Base-by-base conservation (phyloP, 768 basidiomycete genomes). In the Mycena crocata region DNA sequence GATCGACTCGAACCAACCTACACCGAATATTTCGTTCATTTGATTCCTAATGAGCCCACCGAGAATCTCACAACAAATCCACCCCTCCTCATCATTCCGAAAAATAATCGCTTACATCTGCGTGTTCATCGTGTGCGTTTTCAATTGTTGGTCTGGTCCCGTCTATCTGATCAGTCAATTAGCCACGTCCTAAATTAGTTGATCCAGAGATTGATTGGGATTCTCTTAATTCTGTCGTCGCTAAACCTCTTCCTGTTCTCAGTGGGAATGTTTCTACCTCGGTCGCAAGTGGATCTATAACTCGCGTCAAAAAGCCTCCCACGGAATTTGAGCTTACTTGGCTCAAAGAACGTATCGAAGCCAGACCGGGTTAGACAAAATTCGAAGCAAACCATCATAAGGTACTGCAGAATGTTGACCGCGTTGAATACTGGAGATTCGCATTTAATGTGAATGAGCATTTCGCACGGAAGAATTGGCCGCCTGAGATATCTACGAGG, bases 391-490 rank as follows among this genome's bases (percentile, higher is more conserved):
- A 59, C 21, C 57, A 28, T 4, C 10, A 32, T 9, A 59, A 59
- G 21, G n/a, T 48, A 26, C 57, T 59, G 2, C 44, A 59, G 10
- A 59, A 59, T 24, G 13, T 39, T 1, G 46, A 59, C n/a, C 57
- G 34, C 5, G 57, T 59, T 30, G 24, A 59, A 28, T 49, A 31
- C 24, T 59, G 57, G 57, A 42, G 34, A 5, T 59, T 59, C 23
- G 23, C 19, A 3, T 21, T 24, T 5, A 23, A 48, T 2, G 34
- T 49, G 1, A n/a, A 32, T n/a, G 1, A 35, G 15, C 10, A 9
- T 5, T 37, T 48, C 34, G n/a, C 32, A 24, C 48, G 39, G 35
- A 24, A 3, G 2, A 9, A 15, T 9, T 49, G 32, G 32, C 46
- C 46, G 2, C 1, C 15, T 3, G 32, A 51, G 15, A 35, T 51